These are phyloP conservation scores for Mrakia gelida DNA, from an alignment of 768 basidiomycete species.

Conservation along the genomic window DNA sequence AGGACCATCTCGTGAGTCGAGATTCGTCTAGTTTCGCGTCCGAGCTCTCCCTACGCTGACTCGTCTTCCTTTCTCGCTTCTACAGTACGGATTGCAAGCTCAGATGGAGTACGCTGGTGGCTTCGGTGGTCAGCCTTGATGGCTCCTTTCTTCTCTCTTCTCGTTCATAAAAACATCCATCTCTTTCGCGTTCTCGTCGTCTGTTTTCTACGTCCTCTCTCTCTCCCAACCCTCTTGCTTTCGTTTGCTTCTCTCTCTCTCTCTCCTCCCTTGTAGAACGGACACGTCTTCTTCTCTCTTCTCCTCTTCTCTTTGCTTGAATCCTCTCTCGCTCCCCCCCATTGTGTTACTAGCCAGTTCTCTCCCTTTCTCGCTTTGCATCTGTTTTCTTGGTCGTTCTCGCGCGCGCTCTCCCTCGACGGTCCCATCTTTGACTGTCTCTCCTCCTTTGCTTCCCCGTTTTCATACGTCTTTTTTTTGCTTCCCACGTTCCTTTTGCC, in stretches of 20 bases:
- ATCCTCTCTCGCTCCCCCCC: background rate
- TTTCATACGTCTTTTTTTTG: no score
- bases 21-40: background rate
- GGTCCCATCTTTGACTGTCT: background rate
- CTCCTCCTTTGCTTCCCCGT: background rate
- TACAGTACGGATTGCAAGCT: background rate
- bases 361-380: background rate
- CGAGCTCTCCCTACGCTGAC: background rate
- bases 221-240: background rate
- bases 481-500: background rate
- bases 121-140: background rate
- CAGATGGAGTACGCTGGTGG: constrained; percentile 13
- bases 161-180: background rate
- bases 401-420: background rate
- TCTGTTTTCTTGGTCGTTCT: background rate
- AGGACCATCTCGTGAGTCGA: background rate
- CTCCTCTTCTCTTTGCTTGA: background rate
- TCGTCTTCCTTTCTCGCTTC: background rate
- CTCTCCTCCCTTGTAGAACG: constrained; percentile 6
- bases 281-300: background rate
- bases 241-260: background rate
- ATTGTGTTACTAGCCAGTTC: constrained; percentile 3
- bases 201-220: background rate
- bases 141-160: background rate
- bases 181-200: background rate